A percentile compares a stretch with the other conserved stretches of the same genome.
Conservation (phyloP, 371 early-diverging fungal species). For the Lichtheimia ramosa region DNA sequence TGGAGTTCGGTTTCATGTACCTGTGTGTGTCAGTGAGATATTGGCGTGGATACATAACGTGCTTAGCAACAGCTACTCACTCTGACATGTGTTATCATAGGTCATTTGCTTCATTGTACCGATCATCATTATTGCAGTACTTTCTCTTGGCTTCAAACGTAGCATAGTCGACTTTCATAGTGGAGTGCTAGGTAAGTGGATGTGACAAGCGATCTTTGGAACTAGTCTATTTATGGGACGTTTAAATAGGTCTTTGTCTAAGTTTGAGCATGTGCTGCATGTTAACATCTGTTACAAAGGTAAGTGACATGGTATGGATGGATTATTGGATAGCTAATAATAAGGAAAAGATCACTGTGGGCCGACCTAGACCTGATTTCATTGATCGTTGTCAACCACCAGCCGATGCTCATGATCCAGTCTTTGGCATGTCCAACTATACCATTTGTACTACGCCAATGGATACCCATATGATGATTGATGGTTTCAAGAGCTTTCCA, state of each 20-base stretch:
- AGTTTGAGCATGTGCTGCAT: slow-evolving; percentile 66
- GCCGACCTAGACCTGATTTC: slow-evolving; percentile 90
- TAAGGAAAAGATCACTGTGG: slow-evolving; percentile 54
- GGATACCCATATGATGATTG: slow-evolving; percentile 58
- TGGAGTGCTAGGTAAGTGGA: slow-evolving; percentile 23
- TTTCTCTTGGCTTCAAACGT: slow-evolving; percentile 19
- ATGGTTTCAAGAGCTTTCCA: slow-evolving; percentile 91
- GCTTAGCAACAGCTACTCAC: too few species aligned
- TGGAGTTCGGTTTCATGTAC: too few species aligned
- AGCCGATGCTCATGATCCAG: slow-evolving; percentile 49
- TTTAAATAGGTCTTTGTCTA: slow-evolving; percentile 49
- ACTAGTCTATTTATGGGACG: neutral
- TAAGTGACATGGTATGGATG: neutral
- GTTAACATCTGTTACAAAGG: slow-evolving; percentile 63
- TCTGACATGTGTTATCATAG: slow-evolving; percentile 7
- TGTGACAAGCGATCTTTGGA: neutral
- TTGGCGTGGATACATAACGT: too few species aligned
- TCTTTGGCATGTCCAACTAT: slow-evolving; percentile 56
- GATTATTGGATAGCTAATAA: neutral
- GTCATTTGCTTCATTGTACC: slow-evolving; percentile 25
- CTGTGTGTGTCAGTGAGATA: too few species aligned
- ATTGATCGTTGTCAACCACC: slow-evolving; percentile 81
- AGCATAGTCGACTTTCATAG: slow-evolving; percentile 27
- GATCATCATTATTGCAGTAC: slow-evolving; percentile 19
- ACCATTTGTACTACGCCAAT: slow-evolving; percentile 39